phyloP scores from a whole-genome alignment of 345 rosid genomes.

The Dipteronia sinensis region DNA sequence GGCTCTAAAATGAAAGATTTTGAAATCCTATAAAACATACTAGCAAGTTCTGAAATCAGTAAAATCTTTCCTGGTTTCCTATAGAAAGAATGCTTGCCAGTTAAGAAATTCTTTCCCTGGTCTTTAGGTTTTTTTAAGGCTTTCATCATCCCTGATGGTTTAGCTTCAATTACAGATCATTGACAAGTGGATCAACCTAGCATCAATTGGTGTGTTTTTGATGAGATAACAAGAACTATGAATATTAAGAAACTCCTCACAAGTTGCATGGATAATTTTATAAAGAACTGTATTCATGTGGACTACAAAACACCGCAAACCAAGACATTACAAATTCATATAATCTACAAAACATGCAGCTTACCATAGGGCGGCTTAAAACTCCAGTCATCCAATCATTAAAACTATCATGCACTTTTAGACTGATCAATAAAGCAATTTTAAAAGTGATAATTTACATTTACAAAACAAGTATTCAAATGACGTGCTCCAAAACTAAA shows the following conservation, averaged over 20 bases:
- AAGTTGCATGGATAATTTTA: neutral
- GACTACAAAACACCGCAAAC: neutral
- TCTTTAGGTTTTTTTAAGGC: neutral
- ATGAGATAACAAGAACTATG: neutral
- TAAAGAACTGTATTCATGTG: neutral
- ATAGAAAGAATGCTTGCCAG: neutral
- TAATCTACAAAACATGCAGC: neutral
- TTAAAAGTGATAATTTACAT: neutral
- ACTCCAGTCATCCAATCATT: neutral
- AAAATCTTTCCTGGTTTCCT: neutral
- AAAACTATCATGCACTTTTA: neutral
- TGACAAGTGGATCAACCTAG: neutral
- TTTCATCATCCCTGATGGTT: neutral
- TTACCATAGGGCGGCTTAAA: neutral
- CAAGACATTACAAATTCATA: neutral
- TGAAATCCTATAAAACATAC: neutral
- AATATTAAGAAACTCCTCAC: neutral
- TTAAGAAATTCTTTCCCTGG: neutral
- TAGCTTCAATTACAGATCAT: neutral
- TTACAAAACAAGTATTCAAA: neutral
- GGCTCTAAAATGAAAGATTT: neutral
- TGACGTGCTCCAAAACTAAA: conserved; percentile 9
- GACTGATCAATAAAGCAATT: neutral
- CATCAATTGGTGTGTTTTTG: neutral
- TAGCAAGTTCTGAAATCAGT: neutral